A percentile compares a stretch with the other conserved stretches of the same genome.
These are phyloP conservation scores for Phytophthora brassicae DNA, from an alignment of 352 stramenopile genomes.

Conservation along the genomic window DNA sequence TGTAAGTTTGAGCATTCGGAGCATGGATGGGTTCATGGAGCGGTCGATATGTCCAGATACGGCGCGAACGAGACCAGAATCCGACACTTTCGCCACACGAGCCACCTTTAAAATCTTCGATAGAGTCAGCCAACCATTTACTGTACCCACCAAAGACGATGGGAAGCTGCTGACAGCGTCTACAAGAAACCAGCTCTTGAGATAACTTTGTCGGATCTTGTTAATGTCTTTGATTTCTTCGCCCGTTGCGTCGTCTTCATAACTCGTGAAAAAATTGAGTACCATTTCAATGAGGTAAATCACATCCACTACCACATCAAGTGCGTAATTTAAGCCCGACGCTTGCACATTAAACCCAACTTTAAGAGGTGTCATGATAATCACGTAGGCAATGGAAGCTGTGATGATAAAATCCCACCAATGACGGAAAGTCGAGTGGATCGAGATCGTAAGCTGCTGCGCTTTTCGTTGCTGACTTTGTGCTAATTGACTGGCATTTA, in stretches of 20 bases:
- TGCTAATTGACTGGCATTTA: constrained; percentile 59
- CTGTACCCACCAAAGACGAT: constrained; percentile 36
- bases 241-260: constrained; percentile 57
- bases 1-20: constrained; percentile 70
- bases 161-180: constrained; percentile 64
- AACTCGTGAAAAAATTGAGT: constrained; percentile 69
- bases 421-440: constrained; percentile 58
- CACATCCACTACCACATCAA: constrained; percentile 55
- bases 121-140: constrained; percentile 40
- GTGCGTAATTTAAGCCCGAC: constrained; percentile 30
- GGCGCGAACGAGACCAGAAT: constrained; percentile 50
- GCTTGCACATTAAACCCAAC: constrained; percentile 50
- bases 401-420: constrained; percentile 69
- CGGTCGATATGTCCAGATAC: constrained; percentile 56
- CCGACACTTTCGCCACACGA: constrained; percentile 54
- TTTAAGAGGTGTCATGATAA: constrained; percentile 56
- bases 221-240: constrained; percentile 63
- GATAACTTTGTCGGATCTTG: constrained; percentile 56
- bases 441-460: constrained; percentile 55
- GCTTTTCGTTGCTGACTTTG: constrained; percentile 56
- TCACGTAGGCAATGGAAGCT: constrained; percentile 52
- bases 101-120: constrained; percentile 59
- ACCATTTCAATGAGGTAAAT: constrained; percentile 60
- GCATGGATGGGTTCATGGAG: constrained; percentile 66
- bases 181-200: constrained; percentile 55